These are phyloP conservation scores for Hypoxylon sp. DNA, from an alignment of 2,329 filamentous ascomycete species.

Conservation along the genomic window DNA sequence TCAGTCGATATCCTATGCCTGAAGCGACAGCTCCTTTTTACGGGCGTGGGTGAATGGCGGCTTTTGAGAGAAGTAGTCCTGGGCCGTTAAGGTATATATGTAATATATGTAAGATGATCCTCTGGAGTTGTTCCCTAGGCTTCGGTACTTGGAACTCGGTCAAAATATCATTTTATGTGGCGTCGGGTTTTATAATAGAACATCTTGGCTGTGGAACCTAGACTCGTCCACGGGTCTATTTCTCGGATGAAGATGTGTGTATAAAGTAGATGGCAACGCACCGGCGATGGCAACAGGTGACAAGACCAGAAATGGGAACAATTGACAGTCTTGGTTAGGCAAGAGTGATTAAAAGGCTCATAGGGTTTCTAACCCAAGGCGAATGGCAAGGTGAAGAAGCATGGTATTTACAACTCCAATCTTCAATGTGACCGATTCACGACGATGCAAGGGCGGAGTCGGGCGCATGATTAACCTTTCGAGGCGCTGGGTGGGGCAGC, in stretches of 20 bases:
- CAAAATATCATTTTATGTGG: conserved; percentile 17
- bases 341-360: not conserved
- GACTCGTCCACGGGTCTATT: not conserved
- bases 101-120: not conserved
- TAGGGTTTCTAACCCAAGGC: not conserved
- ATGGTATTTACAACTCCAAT: conserved; percentile 26
- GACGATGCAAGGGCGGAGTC: conserved; percentile 32
- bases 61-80: conserved; percentile 9
- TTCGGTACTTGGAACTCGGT: conserved; percentile 29
- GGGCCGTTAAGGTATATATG: conserved; percentile 1
- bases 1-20: not conserved
- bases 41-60: conserved; percentile 10
- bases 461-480: conserved; percentile 29
- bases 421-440: conserved; percentile 10
- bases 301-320: not conserved
- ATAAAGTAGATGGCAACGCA: conserved; percentile 6
- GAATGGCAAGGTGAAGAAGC: not conserved
- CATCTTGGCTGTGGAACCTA: conserved; percentile 12
- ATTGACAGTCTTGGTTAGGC: not conserved
- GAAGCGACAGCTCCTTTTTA: not conserved
- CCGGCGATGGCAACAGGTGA: not conserved
- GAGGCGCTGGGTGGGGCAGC: conserved; percentile 25
- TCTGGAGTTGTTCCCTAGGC: conserved; percentile 10
- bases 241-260: not conserved
- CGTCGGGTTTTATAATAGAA: conserved; percentile 19